Percentiles rank a stretch among this genome's conserved stretches.
These are phyloP conservation scores for Sarcodon sp. DNA, from an alignment of 768 basidiomycete species.

Conservation along the genomic window DNA sequence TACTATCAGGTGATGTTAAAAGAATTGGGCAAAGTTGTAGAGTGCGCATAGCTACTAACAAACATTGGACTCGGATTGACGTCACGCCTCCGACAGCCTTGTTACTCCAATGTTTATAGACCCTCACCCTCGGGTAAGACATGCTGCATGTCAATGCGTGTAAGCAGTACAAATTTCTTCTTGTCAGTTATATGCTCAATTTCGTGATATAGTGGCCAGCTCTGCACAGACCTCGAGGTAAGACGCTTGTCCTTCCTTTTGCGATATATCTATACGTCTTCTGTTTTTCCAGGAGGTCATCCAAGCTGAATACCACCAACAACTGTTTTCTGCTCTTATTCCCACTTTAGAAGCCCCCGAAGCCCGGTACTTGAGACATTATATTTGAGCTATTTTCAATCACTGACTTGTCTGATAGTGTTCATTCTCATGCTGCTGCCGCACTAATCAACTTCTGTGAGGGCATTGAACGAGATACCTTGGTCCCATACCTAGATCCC, in stretches of 20 bases:
- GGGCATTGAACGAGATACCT: slow-evolving; percentile 61
- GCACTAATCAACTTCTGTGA: slow-evolving; percentile 89
- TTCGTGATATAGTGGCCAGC: slow-evolving; percentile 47
- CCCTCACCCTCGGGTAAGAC: slow-evolving; percentile 58
- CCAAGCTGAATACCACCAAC: slow-evolving; percentile 56
- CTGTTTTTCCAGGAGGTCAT: slow-evolving; percentile 47
- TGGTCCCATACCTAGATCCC: slow-evolving; percentile 67
- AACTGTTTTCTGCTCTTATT: slow-evolving; percentile 59
- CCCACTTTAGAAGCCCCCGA: slow-evolving; percentile 66
- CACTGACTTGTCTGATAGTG: slow-evolving; percentile 27
- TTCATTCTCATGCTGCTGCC: slow-evolving; percentile 78
- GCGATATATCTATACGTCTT: neutral
- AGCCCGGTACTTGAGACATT: slow-evolving; percentile 32
- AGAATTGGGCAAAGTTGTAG: slow-evolving; percentile 71
- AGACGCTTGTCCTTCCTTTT: slow-evolving; percentile 4
- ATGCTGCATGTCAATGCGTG: slow-evolving; percentile 80
- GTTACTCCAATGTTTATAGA: slow-evolving; percentile 72
- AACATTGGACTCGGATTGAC: neutral
- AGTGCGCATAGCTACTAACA: slow-evolving; percentile 30
- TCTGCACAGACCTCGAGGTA: slow-evolving; percentile 84
- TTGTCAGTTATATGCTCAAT: neutral
- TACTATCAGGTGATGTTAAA: slow-evolving; percentile 55
- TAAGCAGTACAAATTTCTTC: slow-evolving; percentile 22
- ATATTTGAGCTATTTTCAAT: neutral
- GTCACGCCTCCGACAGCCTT: slow-evolving; percentile 27